A percentile compares a stretch with the other conserved stretches of the same genome.
Evolutionary conservation across 176 grass and related monocot species (phyloP).

Genomic region (barley (Hordeum vulgare)): MorexV3_pseudomolecules_assembly NC_058521.1:561877920-561878419

Average conservation of each 20-base stretch:
- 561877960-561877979: slow-evolving; percentile 67
- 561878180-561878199: no score
- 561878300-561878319: no score
- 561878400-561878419: no score
- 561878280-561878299: no score
- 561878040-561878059: slow-evolving; percentile 70
- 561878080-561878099: slow-evolving; percentile 60
- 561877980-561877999: slow-evolving; percentile 64
- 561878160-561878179: slow-evolving; percentile 68
- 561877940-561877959: slow-evolving; percentile 75
- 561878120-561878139: slow-evolving; percentile 58
- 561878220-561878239: no score
- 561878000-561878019: slow-evolving; percentile 91
- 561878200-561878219: no score
- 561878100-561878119: slow-evolving; percentile 72
- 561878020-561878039: slow-evolving; percentile 73
- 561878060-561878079: slow-evolving; percentile 79
- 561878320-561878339: no score
- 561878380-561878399: no score
- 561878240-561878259: no score
- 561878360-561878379: no score
- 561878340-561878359: no score
- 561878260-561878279: no score
- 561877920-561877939: slow-evolving; percentile 80
- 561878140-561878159: slow-evolving; percentile 83